Evolutionary conservation across 2,329 filamentous ascomycete genomes (phyloP), one percentile per base, ranked within the genome.

Genomic region (Fusarium floridanum): DNA sequence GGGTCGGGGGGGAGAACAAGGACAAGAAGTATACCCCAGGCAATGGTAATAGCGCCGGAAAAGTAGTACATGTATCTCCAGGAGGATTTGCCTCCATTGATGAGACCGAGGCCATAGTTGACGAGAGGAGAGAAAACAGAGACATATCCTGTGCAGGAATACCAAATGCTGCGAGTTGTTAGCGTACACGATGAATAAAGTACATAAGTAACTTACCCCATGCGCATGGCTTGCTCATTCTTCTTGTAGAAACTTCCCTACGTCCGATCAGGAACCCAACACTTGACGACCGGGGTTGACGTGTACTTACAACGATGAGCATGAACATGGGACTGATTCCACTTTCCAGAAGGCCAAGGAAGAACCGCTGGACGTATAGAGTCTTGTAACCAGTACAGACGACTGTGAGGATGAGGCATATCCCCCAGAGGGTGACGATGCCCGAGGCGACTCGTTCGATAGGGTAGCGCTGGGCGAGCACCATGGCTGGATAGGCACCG

Each of bases 301-400:
- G 27, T 24, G 16, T 53, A 72, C 75, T 67, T 55, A 77, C 80
- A 2, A 88, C 84, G 50, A 89, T 88, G 61, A 88, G 83, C 83
- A 90, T 89, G 68, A 89, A 90, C 53, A 87, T 87, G 0, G 89
- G 90, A 1, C 86, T 88, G 39, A 91, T 86, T 24, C 88, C 86
- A 4, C 83, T 84, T 75, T 91, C 90, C 1, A 91, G 78, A 7
- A 90, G 83, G 0, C 90, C 90, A 2, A 91, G 83, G 59, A 89
- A 86, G 82, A 91, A 90, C 5, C 88, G 80, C 73, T 89, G 86
- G 0, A 81, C 85, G 32, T 82, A 83, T 1, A 87, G 69, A 2
- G 79, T 80, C 27, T 75, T 79, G 66, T 82, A 86, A 24, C 80
- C 81, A 6, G 74, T 78, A 69, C 84, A 86, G 1, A 76, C 80